Base-by-base conservation (phyloP, 257 asterid genomes). In the Ligustrum vulgare region DNA sequence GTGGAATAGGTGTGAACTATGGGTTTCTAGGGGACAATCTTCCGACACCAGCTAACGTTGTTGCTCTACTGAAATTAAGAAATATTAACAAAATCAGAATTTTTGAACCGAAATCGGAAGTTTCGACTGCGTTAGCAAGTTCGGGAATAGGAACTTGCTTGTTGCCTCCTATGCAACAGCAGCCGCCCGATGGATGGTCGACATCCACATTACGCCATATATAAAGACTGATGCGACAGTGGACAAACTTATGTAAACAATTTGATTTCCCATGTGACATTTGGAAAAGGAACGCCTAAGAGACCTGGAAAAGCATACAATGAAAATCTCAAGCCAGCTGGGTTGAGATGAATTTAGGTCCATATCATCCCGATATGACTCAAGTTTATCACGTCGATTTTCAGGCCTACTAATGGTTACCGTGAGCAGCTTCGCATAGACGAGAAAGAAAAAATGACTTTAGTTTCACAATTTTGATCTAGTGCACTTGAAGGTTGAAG, bases 1-100 rank as follows among this genome's bases (percentile, higher is more conserved):
- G n/a, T n/a, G 89, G 83, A 41, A 75, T 79, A 18, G 86, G 90
- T 66, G 69, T 86, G 68, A 83, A 83, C 76, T 86, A 86, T 47
- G 90, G 88, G 72, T 8, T 83, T 6, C 11, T 64, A 9, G 90
- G 85, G 12, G 67, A 86, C 54, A 79, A 86, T 69, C 80, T 86
- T 12, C 90, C 85, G 0, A 11, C 79, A 1, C 82, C 90, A 0
- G 2, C 47, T 0, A 56, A 83, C 22, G 82, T 49, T 22, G 33
- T 83, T 18, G 47, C 77, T 5, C 58, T 66, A 0, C 73, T 83
- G 0, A 67, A 72, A 58, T 80, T 79, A 67, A 73, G 56, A 72
- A 56, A 45, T 34, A 73, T 84, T 15, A 10, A 43, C 2, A 79
- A 75, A 16, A 45, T 54, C 4, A 80, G 90, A 45, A 74, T 84